Evolutionary conservation across 1,139 yeast genomes (phyloP).

Genomic region (Kodamaea alishanica): DNA sequence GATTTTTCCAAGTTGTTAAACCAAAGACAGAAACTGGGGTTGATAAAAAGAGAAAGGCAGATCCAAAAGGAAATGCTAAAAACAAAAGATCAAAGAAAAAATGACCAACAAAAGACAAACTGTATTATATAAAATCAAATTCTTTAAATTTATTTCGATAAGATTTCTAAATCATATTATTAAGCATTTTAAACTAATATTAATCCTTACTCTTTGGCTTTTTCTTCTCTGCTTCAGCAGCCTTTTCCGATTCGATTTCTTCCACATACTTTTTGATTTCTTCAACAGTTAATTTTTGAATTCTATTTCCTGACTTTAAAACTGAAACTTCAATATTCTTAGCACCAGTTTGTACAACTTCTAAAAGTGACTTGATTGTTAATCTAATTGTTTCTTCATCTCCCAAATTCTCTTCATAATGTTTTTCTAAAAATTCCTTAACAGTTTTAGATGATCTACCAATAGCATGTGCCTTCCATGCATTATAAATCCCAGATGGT

Average conservation of each 20-base stretch:
- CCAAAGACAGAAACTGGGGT: slow-evolving; percentile 26
- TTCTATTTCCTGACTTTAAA: slow-evolving; percentile 62
- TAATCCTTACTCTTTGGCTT: slow-evolving; percentile 51
- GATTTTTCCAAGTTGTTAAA: slow-evolving; percentile 74
- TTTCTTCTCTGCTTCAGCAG: slow-evolving; percentile 84
- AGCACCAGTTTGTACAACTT: slow-evolving; percentile 97
- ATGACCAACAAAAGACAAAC: slow-evolving; percentile 1
- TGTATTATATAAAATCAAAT: too few species aligned
- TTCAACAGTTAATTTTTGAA: slow-evolving; percentile 59
- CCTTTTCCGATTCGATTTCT: slow-evolving; percentile 88
- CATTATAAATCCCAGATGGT: slow-evolving; percentile 95
- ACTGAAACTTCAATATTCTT: slow-evolving; percentile 92
- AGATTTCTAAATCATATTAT: too few species aligned
- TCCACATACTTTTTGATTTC: slow-evolving; percentile 74
- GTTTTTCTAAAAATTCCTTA: slow-evolving; percentile 90
- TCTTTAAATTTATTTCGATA: too few species aligned
- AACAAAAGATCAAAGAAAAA: slow-evolving; percentile 18
- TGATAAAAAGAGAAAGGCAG: slow-evolving; percentile 20
- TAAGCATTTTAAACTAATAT: background rate
- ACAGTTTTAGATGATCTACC: slow-evolving; percentile 96
- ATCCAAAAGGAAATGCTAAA: slow-evolving; percentile 17
- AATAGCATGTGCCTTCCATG: slow-evolving; percentile 99
- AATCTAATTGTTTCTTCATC: slow-evolving; percentile 77
- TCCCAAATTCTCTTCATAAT: slow-evolving; percentile 67
- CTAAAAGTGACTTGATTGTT: slow-evolving; percentile 82